Percentiles rank a stretch among this genome's conserved stretches.
Conservation (phyloP, 495 filamentous ascomycete species). For the Aspergillus ellipticus region DNA sequence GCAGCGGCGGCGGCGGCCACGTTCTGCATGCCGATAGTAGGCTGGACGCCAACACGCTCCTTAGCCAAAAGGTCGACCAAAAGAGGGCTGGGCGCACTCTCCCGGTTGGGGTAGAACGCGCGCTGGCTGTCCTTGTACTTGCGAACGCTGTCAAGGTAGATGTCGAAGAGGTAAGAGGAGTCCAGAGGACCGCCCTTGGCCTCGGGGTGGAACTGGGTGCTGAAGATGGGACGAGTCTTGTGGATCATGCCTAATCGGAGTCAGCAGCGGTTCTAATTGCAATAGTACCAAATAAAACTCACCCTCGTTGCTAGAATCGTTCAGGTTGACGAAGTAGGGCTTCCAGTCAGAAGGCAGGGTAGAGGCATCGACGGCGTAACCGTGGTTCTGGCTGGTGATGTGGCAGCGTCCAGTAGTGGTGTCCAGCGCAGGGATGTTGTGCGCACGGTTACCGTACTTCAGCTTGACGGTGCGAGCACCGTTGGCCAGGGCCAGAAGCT, state of each 20-base stretch:
- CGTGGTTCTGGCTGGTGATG: constrained; percentile 98
- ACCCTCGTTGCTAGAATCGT: constrained; percentile 91
- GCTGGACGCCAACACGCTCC: constrained; percentile 88
- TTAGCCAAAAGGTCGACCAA: constrained; percentile 87
- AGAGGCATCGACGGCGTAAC: constrained; percentile 87
- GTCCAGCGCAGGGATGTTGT: constrained; percentile 96
- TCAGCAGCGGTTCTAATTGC: neutral
- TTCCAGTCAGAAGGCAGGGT: constrained; percentile 85
- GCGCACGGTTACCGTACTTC: constrained; percentile 95
- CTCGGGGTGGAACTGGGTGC: constrained; percentile 97
- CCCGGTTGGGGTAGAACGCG: constrained; percentile 59
- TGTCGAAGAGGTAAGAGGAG: constrained; percentile 90
- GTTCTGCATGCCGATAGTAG: constrained; percentile 55
- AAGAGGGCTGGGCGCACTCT: constrained; percentile 79
- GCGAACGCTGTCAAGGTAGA: constrained; percentile 84
- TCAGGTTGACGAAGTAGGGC: constrained; percentile 97
- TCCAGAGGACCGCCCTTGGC: constrained; percentile 95
- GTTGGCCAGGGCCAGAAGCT: constrained; percentile 70
- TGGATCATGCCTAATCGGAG: constrained; percentile 67
- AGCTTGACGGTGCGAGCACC: constrained; percentile 88
- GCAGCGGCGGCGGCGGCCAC: constrained; percentile 40
- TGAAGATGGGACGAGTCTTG: constrained; percentile 93
- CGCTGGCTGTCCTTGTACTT: constrained; percentile 81
- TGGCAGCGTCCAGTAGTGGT: constrained; percentile 94
- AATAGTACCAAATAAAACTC: neutral